Evolutionary conservation across 164 flowering plant genomes (phyloP).

Genomic region (Aristolochia fimbriata): DNA sequence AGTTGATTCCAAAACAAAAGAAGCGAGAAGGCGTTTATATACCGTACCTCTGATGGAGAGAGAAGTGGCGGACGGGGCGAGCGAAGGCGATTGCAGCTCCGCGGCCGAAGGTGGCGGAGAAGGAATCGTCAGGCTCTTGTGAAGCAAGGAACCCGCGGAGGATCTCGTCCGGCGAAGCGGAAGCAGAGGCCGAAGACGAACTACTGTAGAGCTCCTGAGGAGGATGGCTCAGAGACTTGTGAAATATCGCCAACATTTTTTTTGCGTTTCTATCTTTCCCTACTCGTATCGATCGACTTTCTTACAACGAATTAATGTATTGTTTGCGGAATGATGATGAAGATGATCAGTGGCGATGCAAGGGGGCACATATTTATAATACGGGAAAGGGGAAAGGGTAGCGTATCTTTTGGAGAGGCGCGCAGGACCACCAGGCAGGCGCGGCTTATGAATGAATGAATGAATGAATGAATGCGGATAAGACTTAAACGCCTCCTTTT

Average conservation of each 20-base stretch:
- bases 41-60: slow-evolving; percentile 27
- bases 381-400: not conserved
- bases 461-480: too few species aligned
- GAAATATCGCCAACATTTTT: slow-evolving; percentile 81
- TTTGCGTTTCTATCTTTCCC: too few species aligned
- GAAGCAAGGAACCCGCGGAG: slow-evolving; percentile 43
- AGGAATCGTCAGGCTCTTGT: slow-evolving; percentile 38
- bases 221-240: slow-evolving; percentile 64
- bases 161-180: slow-evolving; percentile 46
- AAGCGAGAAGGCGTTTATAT: too few species aligned
- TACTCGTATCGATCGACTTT: too few species aligned
- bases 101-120: slow-evolving; percentile 46
- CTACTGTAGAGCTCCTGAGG: slow-evolving; percentile 87
- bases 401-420: not conserved
- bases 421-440: not conserved
- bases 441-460: too few species aligned
- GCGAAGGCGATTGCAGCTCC: slow-evolving; percentile 66
- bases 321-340: too few species aligned
- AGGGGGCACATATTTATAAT: too few species aligned
- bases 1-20: too few species aligned
- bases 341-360: too few species aligned
- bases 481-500: too few species aligned
- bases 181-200: slow-evolving; percentile 35
- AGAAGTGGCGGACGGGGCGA: slow-evolving; percentile 17
- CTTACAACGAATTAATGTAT: too few species aligned